These are phyloP conservation scores for Thielaviopsis populi DNA, from an alignment of 2,329 filamentous ascomycete species.

Conservation along the genomic window DNA sequence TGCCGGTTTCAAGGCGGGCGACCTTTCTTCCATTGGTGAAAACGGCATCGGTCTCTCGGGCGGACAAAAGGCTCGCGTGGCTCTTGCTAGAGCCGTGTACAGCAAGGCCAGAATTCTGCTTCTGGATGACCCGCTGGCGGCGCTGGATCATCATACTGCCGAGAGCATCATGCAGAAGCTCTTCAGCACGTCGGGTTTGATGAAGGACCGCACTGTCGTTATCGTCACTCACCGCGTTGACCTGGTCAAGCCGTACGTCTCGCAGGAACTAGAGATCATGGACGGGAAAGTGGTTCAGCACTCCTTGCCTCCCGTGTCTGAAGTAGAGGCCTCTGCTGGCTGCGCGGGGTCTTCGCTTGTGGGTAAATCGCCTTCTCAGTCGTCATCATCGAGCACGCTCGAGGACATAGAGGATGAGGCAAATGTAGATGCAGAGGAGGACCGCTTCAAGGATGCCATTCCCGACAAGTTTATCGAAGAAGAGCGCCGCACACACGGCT, in stretches of 20 bases:
- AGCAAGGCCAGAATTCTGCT: slow-evolving; percentile 41
- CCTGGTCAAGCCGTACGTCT: slow-evolving; percentile 55
- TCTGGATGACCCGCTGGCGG: slow-evolving; percentile 48
- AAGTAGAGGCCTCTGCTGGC: not conserved
- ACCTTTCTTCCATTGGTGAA: slow-evolving; percentile 45
- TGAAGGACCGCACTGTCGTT: slow-evolving; percentile 53
- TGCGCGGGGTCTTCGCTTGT: not conserved
- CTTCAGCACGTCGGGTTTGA: slow-evolving; percentile 36
- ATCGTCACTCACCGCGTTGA: slow-evolving; percentile 71
- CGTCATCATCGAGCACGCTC: slow-evolving; percentile 5
- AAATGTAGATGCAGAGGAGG: not conserved
- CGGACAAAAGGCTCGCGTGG: slow-evolving; percentile 47
- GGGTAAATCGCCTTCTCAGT: not conserved
- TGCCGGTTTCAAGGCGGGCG: slow-evolving; percentile 39
- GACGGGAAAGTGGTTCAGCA: slow-evolving; percentile 30
- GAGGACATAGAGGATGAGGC: not conserved
- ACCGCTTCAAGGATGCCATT: slow-evolving; percentile 27
- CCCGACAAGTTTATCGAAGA: slow-evolving; percentile 69
- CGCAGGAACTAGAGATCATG: slow-evolving; percentile 56
- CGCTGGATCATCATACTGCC: slow-evolving; percentile 47
- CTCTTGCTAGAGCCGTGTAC: slow-evolving; percentile 48
- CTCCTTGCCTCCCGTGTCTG: not conserved
- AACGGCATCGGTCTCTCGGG: slow-evolving; percentile 48
- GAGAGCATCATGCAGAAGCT: slow-evolving; percentile 48
- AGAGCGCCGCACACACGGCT: slow-evolving; percentile 57